These are phyloP conservation scores for Coemansia sp. DNA, from an alignment of 192 early-diverging fungal species.

Conservation along the genomic window DNA sequence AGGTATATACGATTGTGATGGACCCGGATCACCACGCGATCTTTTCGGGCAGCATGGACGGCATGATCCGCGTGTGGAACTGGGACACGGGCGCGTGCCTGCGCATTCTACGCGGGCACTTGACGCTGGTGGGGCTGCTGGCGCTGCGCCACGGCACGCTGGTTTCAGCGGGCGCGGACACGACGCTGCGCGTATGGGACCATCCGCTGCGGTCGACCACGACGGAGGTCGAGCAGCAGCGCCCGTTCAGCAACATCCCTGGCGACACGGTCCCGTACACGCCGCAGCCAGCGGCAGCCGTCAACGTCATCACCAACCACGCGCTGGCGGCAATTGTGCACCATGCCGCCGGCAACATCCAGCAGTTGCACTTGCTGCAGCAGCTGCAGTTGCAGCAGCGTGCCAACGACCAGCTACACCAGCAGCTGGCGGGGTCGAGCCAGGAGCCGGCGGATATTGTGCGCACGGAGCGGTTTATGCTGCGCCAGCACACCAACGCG, in stretches of 20 bases:
- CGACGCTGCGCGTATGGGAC: slow-evolving; percentile 90
- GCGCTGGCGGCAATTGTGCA: slow-evolving; percentile 16
- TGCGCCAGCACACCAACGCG: slow-evolving; percentile 66
- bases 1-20: slow-evolving; percentile 94
- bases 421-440: slow-evolving; percentile 12
- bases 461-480: slow-evolving; percentile 59
- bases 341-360: slow-evolving; percentile 26
- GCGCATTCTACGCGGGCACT: slow-evolving; percentile 83
- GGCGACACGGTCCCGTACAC: slow-evolving; percentile 23
- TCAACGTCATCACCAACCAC: slow-evolving; percentile 19
- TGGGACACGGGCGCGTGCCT: slow-evolving; percentile 76
- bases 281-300: background rate
- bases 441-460: slow-evolving; percentile 8
- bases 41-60: slow-evolving; percentile 94
- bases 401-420: slow-evolving; percentile 46
- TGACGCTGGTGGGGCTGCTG: slow-evolving; percentile 90
- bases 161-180: slow-evolving; percentile 94
- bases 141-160: slow-evolving; percentile 80
- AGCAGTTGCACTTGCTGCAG: slow-evolving; percentile 42
- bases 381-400: slow-evolving; percentile 50
- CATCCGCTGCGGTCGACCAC: slow-evolving; percentile 48
- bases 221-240: slow-evolving; percentile 17
- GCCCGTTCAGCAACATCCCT: slow-evolving; percentile 41
- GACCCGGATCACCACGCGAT: slow-evolving; percentile 77
- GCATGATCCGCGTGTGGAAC: slow-evolving; percentile 90